A percentile compares a stretch with the other conserved stretches of the same genome.
Conservation (phyloP, 164 flowering plant genomes). For the Aristolochia fimbriata region DNA sequence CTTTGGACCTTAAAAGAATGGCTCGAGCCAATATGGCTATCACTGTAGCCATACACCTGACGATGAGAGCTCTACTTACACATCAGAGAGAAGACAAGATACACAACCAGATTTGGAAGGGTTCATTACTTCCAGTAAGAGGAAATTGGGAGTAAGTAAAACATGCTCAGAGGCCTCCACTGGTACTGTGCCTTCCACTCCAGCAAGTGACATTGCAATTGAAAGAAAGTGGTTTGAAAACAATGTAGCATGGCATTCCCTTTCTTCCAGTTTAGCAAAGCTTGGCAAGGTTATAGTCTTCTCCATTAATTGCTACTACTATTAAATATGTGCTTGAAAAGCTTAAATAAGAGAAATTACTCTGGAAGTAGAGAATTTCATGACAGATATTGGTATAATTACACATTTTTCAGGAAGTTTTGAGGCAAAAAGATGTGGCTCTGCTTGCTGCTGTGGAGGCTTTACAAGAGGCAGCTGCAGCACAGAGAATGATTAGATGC, state of each 20-base stretch:
- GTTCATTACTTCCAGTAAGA: conserved; percentile 16
- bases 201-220: conserved; percentile 1
- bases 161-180: conserved; percentile 7
- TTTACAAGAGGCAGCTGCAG: conserved; percentile 62
- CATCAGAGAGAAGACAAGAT: conserved; percentile 15
- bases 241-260: conserved; percentile 28
- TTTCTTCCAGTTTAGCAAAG: conserved; percentile 31
- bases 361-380: not conserved
- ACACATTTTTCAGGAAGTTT: conserved; percentile 37
- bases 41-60: too few species aligned
- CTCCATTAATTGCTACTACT: not conserved
- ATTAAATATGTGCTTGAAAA: not conserved
- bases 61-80: conserved; percentile 15
- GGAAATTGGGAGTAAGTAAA: conserved; percentile 11
- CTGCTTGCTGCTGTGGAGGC: conserved; percentile 55
- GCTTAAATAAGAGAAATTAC: not conserved
- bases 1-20: too few species aligned
- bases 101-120: conserved; percentile 12
- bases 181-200: conserved; percentile 6
- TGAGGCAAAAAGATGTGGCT: conserved; percentile 45
- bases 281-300: conserved; percentile 41
- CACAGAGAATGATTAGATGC: conserved; percentile 54
- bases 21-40: too few species aligned
- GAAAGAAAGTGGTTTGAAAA: conserved; percentile 23
- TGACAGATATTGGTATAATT: not conserved